phyloP scores from a whole-genome alignment of 768 basidiomycete genomes.

The Crepidotus variabilis region DNA sequence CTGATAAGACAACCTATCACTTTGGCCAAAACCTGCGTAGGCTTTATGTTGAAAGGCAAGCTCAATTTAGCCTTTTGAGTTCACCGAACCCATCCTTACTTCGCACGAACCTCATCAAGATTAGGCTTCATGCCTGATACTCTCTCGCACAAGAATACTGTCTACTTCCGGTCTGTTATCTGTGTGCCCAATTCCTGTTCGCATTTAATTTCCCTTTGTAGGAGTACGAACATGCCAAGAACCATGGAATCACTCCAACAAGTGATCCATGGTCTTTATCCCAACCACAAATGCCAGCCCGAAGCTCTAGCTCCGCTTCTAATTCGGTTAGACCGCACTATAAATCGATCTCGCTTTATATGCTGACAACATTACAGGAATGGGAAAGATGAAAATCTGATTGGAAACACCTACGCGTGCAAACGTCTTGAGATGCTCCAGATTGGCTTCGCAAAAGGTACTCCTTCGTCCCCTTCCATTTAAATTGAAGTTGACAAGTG shows the following conservation, averaged over 20 bases:
- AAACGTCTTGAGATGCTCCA: conserved; percentile 62
- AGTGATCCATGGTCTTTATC: conserved; percentile 72
- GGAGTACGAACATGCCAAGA: conserved; percentile 74
- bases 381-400: conserved; percentile 64
- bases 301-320: conserved; percentile 46
- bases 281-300: conserved; percentile 41
- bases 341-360: not conserved
- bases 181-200: not conserved
- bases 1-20: conserved; percentile 55
- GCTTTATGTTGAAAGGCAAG: conserved; percentile 66
- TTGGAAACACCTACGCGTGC: conserved; percentile 67
- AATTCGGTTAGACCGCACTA: conserved; percentile 40
- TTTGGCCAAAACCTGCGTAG: conserved; percentile 57
- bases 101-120: conserved; percentile 28
- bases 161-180: conserved; percentile 52
- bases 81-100: not conserved
- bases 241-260: conserved; percentile 76
- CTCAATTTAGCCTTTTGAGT: not conserved
- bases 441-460: conserved; percentile 62
- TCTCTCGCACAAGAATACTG: conserved; percentile 37
- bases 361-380: conserved; percentile 39
- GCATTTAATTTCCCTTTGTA: conserved; percentile 14
- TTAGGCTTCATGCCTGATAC: conserved; percentile 60
- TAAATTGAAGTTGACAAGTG: not conserved
- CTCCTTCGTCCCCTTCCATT: not conserved